Percentiles rank a stretch among this genome's conserved stretches.
Conservation (phyloP, 306 rosid genomes). For the Coriaria nepalensis region DNA sequence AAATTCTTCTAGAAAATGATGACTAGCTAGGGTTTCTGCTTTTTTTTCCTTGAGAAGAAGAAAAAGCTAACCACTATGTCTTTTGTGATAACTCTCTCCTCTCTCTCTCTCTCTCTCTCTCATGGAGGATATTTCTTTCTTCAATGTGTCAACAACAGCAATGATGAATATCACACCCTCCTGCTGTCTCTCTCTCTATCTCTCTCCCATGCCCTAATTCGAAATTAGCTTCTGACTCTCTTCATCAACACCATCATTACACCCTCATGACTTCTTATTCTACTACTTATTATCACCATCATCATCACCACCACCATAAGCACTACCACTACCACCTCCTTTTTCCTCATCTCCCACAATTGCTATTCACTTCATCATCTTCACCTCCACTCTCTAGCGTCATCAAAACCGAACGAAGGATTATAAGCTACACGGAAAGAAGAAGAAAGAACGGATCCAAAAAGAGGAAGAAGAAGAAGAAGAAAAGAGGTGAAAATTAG, state of each 20-base stretch:
- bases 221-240: constrained; percentile 27
- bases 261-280: constrained; percentile 19
- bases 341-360: constrained; percentile 24
- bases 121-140: constrained; percentile 32
- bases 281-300: no score
- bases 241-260: constrained; percentile 55
- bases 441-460: constrained; percentile 6
- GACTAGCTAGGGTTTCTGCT: not conserved
- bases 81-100: constrained; percentile 34
- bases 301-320: no score
- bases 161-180: constrained; percentile 69
- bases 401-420: constrained; percentile 6
- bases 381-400: constrained; percentile 7
- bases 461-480: constrained; percentile 11
- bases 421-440: not conserved
- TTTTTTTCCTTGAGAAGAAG: not conserved
- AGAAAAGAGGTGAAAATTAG: constrained; percentile 10
- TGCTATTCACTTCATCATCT: constrained; percentile 13
- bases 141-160: constrained; percentile 44
- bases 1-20: no score
- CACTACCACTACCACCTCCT: constrained; percentile 22
- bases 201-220: constrained; percentile 2
- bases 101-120: constrained; percentile 20
- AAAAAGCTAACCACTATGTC: constrained; percentile 20
- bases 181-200: constrained; percentile 20